Base-by-base conservation (phyloP, 2,329 filamentous ascomycete genomes). In the Calonectria pseudoturangicola region DNA sequence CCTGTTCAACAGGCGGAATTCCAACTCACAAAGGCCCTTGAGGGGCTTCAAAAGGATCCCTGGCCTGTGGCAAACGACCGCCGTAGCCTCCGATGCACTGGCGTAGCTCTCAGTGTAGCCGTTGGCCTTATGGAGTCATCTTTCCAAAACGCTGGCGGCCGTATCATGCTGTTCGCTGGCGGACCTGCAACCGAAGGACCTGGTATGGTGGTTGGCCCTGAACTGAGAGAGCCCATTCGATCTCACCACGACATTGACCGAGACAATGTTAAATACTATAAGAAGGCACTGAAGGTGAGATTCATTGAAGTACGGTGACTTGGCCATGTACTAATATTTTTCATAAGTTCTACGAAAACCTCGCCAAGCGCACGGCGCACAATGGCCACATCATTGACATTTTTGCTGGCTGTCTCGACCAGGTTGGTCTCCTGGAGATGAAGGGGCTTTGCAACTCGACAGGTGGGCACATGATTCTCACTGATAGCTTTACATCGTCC, bases 221-320 rank as follows among this genome's bases (percentile, higher is more conserved):
- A 99, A 85, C 88, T 99, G 76, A 94, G 96, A 83, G 97, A 99
- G 84, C 95, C 97, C 12, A 98, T 99, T 77, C 93, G 97, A 82
- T 98, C 96, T 50, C 97, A 99, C 86, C 97, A 99, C 85, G 97
- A 99, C 81, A 99, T 99, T 84, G 97, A 99, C 83, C 92, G 96
- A 71, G 97, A 99, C 85, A 98, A 98, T 83, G 98, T 98, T 87
- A 99, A 99, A 85, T 98, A 98, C 86, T 98, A 98, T 87, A 99
- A 99, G 89, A 99, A 99, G 87, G 97, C 97, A 27, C 86, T 98
- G 64, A 99, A 98, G 92, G 94, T 95, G 84, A 71, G 88, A 18
- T 43, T 50, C 16, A 25, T 39, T 15, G 7, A 8, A 15, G 8
- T 4, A 13, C n/a, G 15, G 3, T n/a, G 25, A 28, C 47, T 16